Base-by-base conservation (phyloP, 805 yeast genomes). In the Yamadazyma scolyti region DNA sequence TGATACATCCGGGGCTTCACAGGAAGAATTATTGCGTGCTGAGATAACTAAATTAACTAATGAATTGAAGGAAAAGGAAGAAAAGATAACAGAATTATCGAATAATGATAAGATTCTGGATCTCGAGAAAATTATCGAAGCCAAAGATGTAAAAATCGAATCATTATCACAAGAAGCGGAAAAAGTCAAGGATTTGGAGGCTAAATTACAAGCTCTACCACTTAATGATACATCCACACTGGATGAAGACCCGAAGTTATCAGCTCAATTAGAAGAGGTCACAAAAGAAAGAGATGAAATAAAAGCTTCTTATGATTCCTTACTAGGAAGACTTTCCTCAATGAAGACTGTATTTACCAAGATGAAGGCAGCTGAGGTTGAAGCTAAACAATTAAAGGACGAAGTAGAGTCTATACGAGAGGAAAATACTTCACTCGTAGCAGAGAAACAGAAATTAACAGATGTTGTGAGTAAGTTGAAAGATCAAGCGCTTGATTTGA, bases 321-420 rank as follows among this genome's bases (percentile, higher is more conserved):
- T 84, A 19, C 54, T 84, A 37, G 75, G 74, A 40, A 70, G 81
- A 50, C 52, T 84, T 11, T 73, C 86, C 1, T 73, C 84, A 2
- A 82, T 83, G 90, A 83, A 82, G 43, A 61, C 79, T 1, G 71
- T 83, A 2, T 83, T 83, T 53, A 58, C 55, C 31, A 82, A 83
- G 42, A 81, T 82, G 85, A 80, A 82, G 48, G 81, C 75, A 35
- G 63, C 86, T 0, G 81, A 82, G 47, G 58, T 54, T 3, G 84
- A 82, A 43, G 59, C 84, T 12, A 85, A 73, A 24, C 61, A 58
- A 4, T 65, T 73, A 1, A 73, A 74, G 42, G 73, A 61, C 34
- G 40, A 44, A 32, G 14, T 39, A 21, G 36, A 28, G 17, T n/a
- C 23, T 10, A 23, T 39, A 16, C 26, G 25, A 6, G 29, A 23